These are phyloP conservation scores for Aspergillus ibericus DNA, from an alignment of 2,329 filamentous ascomycete genomes.

Conservation along the genomic window DNA sequence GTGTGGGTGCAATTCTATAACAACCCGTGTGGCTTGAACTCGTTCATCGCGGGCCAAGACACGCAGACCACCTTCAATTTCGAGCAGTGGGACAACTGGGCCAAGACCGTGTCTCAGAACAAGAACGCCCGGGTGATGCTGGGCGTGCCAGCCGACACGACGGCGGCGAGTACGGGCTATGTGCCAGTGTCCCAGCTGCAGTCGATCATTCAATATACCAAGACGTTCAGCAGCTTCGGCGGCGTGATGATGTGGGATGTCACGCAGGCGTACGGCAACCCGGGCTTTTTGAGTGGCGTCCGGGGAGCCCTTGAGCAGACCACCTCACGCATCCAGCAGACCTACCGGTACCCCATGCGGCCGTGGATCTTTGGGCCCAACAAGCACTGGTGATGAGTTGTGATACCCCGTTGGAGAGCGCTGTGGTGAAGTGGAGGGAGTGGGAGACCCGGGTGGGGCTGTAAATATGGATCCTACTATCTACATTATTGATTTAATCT, in stretches of 20 bases:
- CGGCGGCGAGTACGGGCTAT: constrained; percentile 59
- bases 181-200: constrained; percentile 48
- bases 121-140: constrained; percentile 61
- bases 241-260: constrained; percentile 72
- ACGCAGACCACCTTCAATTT: constrained; percentile 62
- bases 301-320: constrained; percentile 32
- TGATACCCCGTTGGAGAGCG: not conserved
- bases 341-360: not conserved
- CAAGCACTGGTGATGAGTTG: not conserved
- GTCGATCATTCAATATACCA: constrained; percentile 55
- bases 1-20: constrained; percentile 69
- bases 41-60: constrained; percentile 48
- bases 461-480: not conserved
- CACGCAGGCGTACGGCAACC: constrained; percentile 60
- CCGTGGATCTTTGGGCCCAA: not conserved
- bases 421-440: not conserved
- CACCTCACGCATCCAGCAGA: constrained; percentile 4
- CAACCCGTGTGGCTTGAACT: constrained; percentile 63
- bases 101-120: constrained; percentile 58
- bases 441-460: not conserved
- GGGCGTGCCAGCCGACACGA: constrained; percentile 58
- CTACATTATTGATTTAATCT: not conserved
- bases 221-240: constrained; percentile 61
- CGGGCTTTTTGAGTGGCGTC: constrained; percentile 55
- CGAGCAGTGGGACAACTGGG: constrained; percentile 66